Evolutionary conservation across 768 basidiomycete species (phyloP).

Genomic region (Mycena filopes): DNA sequence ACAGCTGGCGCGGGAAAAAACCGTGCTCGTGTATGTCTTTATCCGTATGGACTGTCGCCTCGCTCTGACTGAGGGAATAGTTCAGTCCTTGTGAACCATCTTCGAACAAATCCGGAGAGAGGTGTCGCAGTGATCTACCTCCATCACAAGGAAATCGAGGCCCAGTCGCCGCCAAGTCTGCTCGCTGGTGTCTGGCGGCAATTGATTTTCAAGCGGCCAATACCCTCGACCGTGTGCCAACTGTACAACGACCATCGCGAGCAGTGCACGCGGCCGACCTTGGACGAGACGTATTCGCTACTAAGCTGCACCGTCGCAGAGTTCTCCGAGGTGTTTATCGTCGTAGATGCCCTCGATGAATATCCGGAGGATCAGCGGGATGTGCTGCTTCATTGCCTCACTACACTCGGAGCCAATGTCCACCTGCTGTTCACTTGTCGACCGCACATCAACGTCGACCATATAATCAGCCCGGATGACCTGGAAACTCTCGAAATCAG

Average conservation of each 20-base stretch:
- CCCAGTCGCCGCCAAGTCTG: neutral
- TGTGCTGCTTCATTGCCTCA: neutral
- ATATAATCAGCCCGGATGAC: neutral
- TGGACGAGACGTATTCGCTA: neutral
- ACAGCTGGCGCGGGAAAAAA: slow-evolving; percentile 22
- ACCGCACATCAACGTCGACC: neutral
- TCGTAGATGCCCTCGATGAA: slow-evolving; percentile 10
- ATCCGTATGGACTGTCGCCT: neutral
- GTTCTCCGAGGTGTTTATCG: neutral
- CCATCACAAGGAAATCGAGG: neutral
- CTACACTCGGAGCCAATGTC: neutral
- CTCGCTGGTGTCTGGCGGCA: neutral
- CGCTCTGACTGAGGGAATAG: neutral
- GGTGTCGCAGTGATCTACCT: neutral
- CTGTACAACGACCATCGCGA: neutral
- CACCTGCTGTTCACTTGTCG: neutral
- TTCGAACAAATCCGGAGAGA: neutral
- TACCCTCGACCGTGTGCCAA: neutral
- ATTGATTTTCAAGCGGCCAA: neutral
- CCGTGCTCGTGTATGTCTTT: slow-evolving; percentile 12
- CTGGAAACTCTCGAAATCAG: neutral
- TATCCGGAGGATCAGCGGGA: neutral
- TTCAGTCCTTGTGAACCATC: neutral
- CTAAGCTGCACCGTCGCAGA: neutral
- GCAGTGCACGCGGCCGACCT: neutral